A percentile compares a stretch with the other conserved stretches of the same genome.
phyloP scores from a whole-genome alignment of 31 red algal species.

The Asparagopsis taxiformis region DNA sequence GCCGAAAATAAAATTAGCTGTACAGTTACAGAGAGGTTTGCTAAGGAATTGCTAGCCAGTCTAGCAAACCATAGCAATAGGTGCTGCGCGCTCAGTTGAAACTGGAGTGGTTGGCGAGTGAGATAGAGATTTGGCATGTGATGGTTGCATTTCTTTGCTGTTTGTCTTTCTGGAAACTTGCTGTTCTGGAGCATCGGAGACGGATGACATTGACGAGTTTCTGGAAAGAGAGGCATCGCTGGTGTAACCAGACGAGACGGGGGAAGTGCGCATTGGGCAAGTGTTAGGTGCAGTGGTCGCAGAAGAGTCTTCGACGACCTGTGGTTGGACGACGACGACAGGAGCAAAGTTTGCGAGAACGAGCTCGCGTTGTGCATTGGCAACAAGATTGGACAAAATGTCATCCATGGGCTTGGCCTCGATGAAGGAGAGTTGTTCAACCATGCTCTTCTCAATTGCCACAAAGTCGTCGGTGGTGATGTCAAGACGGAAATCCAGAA shows the following conservation, averaged over 20 bases:
- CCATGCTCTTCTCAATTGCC: conserved; percentile 51
- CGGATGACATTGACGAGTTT: conserved; percentile 33
- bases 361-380: conserved; percentile 5
- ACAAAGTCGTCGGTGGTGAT: conserved; percentile 59
- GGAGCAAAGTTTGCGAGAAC: conserved; percentile 7
- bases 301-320: not conserved
- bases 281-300: not conserved
- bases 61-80: not conserved
- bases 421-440: conserved; percentile 23
- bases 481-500: conserved; percentile 70
- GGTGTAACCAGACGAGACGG: not conserved
- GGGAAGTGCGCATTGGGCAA: not conserved
- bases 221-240: conserved; percentile 23
- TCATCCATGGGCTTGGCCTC: conserved; percentile 4
- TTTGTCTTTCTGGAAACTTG: not conserved
- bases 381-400: conserved; percentile 10
- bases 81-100: not conserved
- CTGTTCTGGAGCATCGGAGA: conserved; percentile 7
- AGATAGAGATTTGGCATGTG: not conserved
- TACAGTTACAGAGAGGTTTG: not conserved
- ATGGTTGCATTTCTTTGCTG: not conserved
- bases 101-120: not conserved
- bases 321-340: not conserved
- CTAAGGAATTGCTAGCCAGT: not conserved
- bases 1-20: not conserved